phyloP scores from a whole-genome alignment of 202 grass and related monocot genomes.

The Thinopyrum obtusiflorum region DNA sequence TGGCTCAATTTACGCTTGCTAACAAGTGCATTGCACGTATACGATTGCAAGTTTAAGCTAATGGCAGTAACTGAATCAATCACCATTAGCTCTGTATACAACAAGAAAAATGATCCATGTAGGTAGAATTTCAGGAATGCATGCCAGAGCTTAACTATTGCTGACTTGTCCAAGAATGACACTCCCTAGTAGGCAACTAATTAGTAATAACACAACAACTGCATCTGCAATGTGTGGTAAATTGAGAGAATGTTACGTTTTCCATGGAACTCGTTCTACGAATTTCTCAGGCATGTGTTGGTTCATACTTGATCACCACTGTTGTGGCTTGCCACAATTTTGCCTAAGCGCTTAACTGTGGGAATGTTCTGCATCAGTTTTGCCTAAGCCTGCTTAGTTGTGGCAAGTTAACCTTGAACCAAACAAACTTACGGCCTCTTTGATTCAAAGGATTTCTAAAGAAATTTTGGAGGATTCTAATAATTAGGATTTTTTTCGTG shows the following conservation, averaged over 20 bases:
- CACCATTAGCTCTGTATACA: neutral
- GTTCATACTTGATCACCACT: neutral
- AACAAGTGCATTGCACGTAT: neutral
- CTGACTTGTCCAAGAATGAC: neutral
- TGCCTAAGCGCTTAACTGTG: neutral
- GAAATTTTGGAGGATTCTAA: too few relatives aligned
- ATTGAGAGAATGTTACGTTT: neutral
- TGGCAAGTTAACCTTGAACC: neutral
- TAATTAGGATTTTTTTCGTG: too few relatives aligned
- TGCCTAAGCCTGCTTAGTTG: too few relatives aligned
- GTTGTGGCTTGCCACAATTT: neutral
- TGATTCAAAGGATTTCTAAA: too few relatives aligned
- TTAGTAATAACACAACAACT: neutral
- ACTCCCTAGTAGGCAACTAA: neutral
- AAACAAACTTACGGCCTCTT: neutral
- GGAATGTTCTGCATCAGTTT: neutral
- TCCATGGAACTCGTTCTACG: neutral
- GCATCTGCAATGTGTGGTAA: neutral
- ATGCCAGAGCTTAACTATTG: neutral
- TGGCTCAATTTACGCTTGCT: neutral
- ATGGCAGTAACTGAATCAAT: neutral
- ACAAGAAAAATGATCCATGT: neutral
- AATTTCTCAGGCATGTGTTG: neutral
- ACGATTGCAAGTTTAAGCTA: neutral
- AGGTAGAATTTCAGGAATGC: neutral